phyloP scores from a whole-genome alignment of 2,329 filamentous ascomycete species.

The Neofusicoccum umdonicola region DNA sequence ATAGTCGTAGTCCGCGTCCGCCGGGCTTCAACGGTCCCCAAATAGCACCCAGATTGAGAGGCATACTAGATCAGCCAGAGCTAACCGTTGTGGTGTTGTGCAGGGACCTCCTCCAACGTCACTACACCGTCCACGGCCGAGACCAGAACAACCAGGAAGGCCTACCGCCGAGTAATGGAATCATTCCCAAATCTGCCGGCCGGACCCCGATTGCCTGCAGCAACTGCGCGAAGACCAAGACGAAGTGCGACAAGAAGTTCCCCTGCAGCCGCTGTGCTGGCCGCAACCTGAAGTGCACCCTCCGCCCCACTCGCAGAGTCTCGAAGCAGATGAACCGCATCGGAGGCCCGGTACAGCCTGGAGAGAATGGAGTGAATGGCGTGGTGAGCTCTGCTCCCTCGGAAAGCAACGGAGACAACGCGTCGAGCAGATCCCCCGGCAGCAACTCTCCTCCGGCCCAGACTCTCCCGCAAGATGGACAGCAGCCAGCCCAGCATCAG shows the following conservation, averaged over 20 bases:
- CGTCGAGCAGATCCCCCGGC: constrained; percentile 29
- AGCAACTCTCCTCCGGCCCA: constrained; percentile 34
- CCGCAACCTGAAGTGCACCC: constrained; percentile 47
- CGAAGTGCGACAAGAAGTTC: constrained; percentile 55
- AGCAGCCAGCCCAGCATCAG: not conserved
- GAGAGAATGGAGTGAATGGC: constrained; percentile 26
- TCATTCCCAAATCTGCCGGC: constrained; percentile 52
- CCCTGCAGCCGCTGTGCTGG: constrained; percentile 53
- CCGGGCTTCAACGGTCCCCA: not conserved
- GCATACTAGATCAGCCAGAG: not conserved
- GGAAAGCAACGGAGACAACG: constrained; percentile 32
- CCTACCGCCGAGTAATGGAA: constrained; percentile 47
- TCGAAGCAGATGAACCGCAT: constrained; percentile 40
- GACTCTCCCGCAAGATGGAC: not conserved
- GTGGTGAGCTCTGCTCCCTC: constrained; percentile 32
- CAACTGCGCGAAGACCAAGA: constrained; percentile 55
- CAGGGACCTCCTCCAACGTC: constrained; percentile 51
- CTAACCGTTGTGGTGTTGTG: not conserved
- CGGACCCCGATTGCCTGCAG: constrained; percentile 53
- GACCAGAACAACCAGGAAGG: constrained; percentile 51
- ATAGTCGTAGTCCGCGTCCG: not conserved
- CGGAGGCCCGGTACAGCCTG: constrained; percentile 19
- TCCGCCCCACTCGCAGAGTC: constrained; percentile 48
- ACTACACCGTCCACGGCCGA: constrained; percentile 52
- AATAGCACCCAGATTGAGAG: not conserved